Conservation (phyloP, 345 rosid species). For the Linum usitatissimum region DNA sequence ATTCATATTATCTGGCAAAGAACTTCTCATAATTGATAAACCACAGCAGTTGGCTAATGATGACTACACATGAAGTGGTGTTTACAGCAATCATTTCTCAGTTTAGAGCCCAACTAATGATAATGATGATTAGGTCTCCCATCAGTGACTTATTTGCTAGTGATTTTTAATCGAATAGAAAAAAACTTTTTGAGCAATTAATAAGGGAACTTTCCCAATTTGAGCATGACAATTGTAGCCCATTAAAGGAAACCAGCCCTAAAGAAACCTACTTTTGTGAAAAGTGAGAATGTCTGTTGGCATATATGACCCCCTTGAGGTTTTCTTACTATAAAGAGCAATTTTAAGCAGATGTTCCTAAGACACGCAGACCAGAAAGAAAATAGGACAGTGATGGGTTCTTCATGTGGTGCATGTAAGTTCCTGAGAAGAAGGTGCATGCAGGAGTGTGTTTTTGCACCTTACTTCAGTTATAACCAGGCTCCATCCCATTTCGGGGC, state of each 20-base stretch:
- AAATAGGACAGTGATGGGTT: constrained; percentile 63
- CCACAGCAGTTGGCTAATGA: constrained; percentile 12
- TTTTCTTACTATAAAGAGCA: constrained; percentile 33
- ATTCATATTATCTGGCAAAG: not conserved
- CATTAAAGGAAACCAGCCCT: constrained; percentile 59
- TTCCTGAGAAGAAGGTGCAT: constrained; percentile 68
- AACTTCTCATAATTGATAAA: constrained; percentile 10
- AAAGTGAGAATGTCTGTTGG: constrained; percentile 30
- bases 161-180: constrained; percentile 18
- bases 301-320: constrained; percentile 12
- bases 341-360: constrained; percentile 22
- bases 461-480: constrained; percentile 58
- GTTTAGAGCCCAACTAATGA: constrained; percentile 26
- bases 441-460: constrained; percentile 57
- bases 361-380: constrained; percentile 24
- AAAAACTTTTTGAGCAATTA: constrained; percentile 20
- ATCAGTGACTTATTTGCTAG: constrained; percentile 9
- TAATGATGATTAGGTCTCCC: constrained; percentile 27
- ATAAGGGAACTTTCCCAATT: constrained; percentile 36
- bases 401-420: constrained; percentile 83
- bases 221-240: constrained; percentile 47
- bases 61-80: constrained; percentile 10
- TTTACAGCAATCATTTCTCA: constrained; percentile 16
- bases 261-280: constrained; percentile 28
- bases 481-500: constrained; percentile 59